Conservation (phyloP, 768 basidiomycete genomes). For the Boletus vermiculosoides region DNA sequence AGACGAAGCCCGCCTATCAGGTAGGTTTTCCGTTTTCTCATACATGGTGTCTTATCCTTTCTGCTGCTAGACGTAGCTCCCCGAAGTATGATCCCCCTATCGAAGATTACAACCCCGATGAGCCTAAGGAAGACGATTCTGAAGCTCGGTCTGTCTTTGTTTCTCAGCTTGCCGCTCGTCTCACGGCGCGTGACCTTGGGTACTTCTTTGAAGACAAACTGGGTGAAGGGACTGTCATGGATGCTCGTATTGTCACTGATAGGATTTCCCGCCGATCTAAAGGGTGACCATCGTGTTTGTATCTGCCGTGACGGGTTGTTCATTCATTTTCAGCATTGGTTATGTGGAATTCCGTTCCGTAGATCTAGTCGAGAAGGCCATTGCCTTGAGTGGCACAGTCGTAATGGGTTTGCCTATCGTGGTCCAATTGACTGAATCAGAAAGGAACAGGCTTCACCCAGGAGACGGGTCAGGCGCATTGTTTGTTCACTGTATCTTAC, state of each 20-base stretch:
- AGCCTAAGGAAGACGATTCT: conserved; percentile 92
- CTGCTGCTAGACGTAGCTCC: conserved; percentile 55
- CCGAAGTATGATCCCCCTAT: conserved; percentile 68
- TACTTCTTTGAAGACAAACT: conserved; percentile 99
- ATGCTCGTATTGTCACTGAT: conserved; percentile 95
- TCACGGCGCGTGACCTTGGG: conserved; percentile 95
- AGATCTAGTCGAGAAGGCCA: conserved; percentile 87
- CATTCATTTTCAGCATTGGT: conserved; percentile 67
- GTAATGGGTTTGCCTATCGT: conserved; percentile 98
- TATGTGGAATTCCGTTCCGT: conserved; percentile 96
- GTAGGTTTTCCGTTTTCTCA: conserved; percentile 34
- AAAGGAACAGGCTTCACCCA: conserved; percentile 86
- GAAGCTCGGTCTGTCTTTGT: conserved; percentile 99
- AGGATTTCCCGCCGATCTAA: conserved; percentile 95
- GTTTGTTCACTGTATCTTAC: conserved; percentile 3
- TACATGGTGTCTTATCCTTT: conserved; percentile 7
- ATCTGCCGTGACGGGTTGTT: neutral
- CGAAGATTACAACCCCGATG: conserved; percentile 78
- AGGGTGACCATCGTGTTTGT: conserved; percentile 56
- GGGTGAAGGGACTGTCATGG: conserved; percentile 91
- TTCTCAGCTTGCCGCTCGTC: conserved; percentile 94
- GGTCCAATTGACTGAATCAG: conserved; percentile 96
- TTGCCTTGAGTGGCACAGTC: conserved; percentile 87
- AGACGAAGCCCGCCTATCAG: conserved; percentile 39
- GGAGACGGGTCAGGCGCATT: conserved; percentile 69